Evolutionary conservation across 805 yeast genomes (phyloP), one percentile per base, ranked within the genome.

Genomic region (Kuraishia molischiana): DNA sequence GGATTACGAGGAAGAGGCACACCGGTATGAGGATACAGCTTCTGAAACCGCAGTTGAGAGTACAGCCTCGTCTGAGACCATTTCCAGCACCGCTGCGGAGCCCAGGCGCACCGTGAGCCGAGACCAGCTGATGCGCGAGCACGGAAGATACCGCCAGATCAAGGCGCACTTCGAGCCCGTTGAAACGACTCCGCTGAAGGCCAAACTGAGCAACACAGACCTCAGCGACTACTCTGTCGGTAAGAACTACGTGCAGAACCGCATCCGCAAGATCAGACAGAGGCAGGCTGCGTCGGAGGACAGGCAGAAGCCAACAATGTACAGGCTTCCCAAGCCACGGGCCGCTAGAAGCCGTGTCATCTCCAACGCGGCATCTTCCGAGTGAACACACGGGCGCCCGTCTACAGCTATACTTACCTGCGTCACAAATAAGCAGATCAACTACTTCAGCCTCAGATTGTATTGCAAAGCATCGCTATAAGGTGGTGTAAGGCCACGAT

Each of bases 401-500:
- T n/a, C n/a, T n/a, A n/a, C n/a, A n/a, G n/a, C n/a, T n/a, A n/a
- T n/a, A n/a, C n/a, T n/a, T n/a, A n/a, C n/a, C n/a, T n/a, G n/a
- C n/a, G n/a, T n/a, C n/a, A n/a, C n/a, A n/a, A n/a, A n/a, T n/a
- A n/a, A n/a, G n/a, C n/a, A n/a, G n/a, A n/a, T n/a, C n/a, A n/a
- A n/a, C n/a, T n/a, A n/a, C 3, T 20, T 19, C 60, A 55, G 59
- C 58, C 59, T 55, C 60, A 54, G 59, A 48, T 41, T 18, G 32
- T 41, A 34, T 4, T 38, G 37, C n/a, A n/a, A 44, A 28, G 47
- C 58, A 50, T 46, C 56, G 53, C 45, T 47, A 43, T 47, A 43
- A 39, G 52, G 61, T 55, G 60, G 59, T 56, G 58, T 50, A 39
- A 41, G 54, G 54, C 55, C 58, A 47, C 50, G 53, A 49, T 46